A percentile compares a stretch with the other conserved stretches of the same genome.
phyloP scores from a whole-genome alignment of 768 basidiomycete species.

The Galerina marginata region DNA sequence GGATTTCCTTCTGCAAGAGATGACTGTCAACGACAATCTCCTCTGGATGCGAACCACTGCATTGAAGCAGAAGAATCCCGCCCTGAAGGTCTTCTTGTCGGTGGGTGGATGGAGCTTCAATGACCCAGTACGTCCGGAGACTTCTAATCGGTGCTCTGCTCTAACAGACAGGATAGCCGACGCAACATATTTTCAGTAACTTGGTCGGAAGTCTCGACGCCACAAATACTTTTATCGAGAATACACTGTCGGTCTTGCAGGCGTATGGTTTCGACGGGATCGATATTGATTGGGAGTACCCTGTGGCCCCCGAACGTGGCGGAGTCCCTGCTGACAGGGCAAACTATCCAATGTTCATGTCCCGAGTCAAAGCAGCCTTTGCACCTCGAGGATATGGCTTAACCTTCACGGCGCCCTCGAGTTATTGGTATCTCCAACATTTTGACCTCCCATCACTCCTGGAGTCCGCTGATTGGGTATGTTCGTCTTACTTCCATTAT shows the following conservation, averaged over 20 bases:
- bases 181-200: slow-evolving; percentile 27
- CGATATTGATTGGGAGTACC: slow-evolving; percentile 21
- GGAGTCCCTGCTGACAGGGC: slow-evolving; percentile 10
- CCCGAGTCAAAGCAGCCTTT: slow-evolving; percentile 11
- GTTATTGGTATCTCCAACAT: slow-evolving; percentile 15
- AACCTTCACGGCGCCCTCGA: slow-evolving; percentile 12
- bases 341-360: slow-evolving; percentile 11
- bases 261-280: slow-evolving; percentile 35
- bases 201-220: slow-evolving; percentile 22
- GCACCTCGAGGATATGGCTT: slow-evolving; percentile 4
- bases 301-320: slow-evolving; percentile 11
- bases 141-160: background rate
- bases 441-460: slow-evolving; percentile 10
- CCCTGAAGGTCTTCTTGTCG: slow-evolving; percentile 29
- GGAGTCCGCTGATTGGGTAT: slow-evolving; percentile 10
- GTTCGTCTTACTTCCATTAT: background rate
- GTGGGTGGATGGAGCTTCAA: slow-evolving; percentile 35
- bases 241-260: slow-evolving; percentile 22
- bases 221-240: slow-evolving; percentile 25
- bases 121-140: slow-evolving; percentile 5
- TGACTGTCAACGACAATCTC: slow-evolving; percentile 24
- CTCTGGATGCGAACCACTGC: slow-evolving; percentile 29
- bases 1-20: slow-evolving; percentile 25
- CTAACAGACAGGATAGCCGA: slow-evolving; percentile 14
- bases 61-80: slow-evolving; percentile 26